phyloP scores from a whole-genome alignment of 805 yeast species.

The Kluyveromyces nonfermentans region DNA sequence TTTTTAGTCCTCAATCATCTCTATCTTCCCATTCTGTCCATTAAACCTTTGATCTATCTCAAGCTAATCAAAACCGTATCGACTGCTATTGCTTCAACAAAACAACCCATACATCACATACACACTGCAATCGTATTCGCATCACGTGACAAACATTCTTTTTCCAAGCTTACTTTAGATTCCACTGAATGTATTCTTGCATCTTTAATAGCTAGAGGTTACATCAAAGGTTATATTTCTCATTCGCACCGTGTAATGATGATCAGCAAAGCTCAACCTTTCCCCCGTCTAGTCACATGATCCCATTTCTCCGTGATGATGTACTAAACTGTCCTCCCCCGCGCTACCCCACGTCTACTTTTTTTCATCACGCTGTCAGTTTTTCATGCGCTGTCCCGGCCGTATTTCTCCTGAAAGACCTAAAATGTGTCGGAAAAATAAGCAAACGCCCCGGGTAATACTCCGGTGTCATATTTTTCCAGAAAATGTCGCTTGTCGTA shows the following conservation, averaged over 20 bases:
- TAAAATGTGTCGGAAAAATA: not conserved
- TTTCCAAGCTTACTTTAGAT: constrained; percentile 28
- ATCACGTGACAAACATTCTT: constrained; percentile 1
- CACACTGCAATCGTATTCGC: not conserved
- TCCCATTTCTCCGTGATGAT: too few relatives aligned
- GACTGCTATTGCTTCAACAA: constrained; percentile 9
- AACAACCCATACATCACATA: not conserved
- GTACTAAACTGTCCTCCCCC: too few relatives aligned
- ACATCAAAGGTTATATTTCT: constrained; percentile 72
- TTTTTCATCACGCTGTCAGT: not conserved
- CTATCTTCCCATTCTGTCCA: constrained; percentile 47
- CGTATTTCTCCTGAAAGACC: too few relatives aligned
- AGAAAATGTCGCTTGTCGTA: not conserved
- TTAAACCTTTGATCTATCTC: constrained; percentile 42
- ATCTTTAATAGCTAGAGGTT: constrained; percentile 48
- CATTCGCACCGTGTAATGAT: constrained; percentile 68
- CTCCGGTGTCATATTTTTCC: not conserved
- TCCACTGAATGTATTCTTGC: constrained; percentile 65
- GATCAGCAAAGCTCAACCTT: constrained; percentile 63
- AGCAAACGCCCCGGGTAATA: not conserved
- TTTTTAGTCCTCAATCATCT: constrained; percentile 49
- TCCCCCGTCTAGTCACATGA: constrained; percentile 37
- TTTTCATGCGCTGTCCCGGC: too few relatives aligned
- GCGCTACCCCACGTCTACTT: constrained; percentile 1
- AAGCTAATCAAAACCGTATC: constrained; percentile 37